Percentiles rank a stretch among this genome's conserved stretches.
Evolutionary conservation across 1,139 yeast species (phyloP).

Genomic region (Saccharomyces hybrid): DNA sequence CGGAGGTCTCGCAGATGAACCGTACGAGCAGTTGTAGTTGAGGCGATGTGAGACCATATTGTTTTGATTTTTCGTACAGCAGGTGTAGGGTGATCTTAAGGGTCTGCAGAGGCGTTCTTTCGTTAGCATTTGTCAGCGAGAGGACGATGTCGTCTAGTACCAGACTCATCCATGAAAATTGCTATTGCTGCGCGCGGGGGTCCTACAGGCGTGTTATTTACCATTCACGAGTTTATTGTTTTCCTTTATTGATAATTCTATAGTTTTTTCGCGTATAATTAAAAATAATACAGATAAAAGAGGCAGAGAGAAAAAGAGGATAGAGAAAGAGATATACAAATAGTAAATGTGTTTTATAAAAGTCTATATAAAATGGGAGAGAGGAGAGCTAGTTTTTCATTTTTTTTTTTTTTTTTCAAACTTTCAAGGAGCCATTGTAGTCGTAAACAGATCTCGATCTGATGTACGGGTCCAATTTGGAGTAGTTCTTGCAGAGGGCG

Average conservation of each 20-base stretch:
- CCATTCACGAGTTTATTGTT: neutral
- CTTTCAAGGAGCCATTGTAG: constrained; percentile 38
- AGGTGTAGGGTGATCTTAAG: constrained; percentile 11
- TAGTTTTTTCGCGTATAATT: too few relatives aligned
- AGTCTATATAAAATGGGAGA: neutral
- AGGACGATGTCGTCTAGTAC: constrained; percentile 7
- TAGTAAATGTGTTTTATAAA: too few relatives aligned
- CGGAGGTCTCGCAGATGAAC: constrained; percentile 16
- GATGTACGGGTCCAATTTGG: constrained; percentile 58
- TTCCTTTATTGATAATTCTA: neutral
- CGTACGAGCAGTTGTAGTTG: constrained; percentile 14
- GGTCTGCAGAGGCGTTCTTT: constrained; percentile 10
- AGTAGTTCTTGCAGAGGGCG: constrained; percentile 48
- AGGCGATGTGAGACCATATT: constrained; percentile 17
- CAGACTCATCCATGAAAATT: constrained; percentile 4
- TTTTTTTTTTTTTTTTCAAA: neutral
- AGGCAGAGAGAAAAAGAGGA: too few relatives aligned
- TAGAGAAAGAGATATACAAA: too few relatives aligned
- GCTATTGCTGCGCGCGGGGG: too few relatives aligned
- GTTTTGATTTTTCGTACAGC: constrained; percentile 13
- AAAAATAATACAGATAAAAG: too few relatives aligned
- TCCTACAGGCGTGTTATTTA: neutral
- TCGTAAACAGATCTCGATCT: constrained; percentile 64
- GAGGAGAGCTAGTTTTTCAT: too few relatives aligned
- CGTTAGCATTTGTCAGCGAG: constrained; percentile 4